A percentile compares a stretch with the other conserved stretches of the same genome.
Conservation (phyloP, 805 yeast genomes). For the Maudiozyma serrabonitensis region DNA sequence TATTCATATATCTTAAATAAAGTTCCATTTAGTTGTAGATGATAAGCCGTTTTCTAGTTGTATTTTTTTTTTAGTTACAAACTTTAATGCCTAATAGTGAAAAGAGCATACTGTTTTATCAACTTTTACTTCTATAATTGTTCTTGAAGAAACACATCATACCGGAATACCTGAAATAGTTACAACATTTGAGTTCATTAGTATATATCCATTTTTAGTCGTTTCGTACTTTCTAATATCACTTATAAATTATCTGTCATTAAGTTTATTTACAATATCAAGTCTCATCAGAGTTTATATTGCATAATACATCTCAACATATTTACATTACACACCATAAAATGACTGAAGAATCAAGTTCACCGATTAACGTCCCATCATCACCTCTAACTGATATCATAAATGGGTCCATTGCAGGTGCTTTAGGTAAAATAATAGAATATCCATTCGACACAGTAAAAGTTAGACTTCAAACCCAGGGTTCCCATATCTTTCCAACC, state of each 20-base stretch:
- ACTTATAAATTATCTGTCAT: too few species aligned
- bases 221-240: not conserved
- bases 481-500: slow-evolving; percentile 44
- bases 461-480: slow-evolving; percentile 76
- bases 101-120: too few species aligned
- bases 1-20: not conserved
- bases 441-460: slow-evolving; percentile 91
- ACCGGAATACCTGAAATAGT: too few species aligned
- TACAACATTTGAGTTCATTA: not conserved
- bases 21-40: too few species aligned
- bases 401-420: slow-evolving; percentile 51
- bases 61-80: too few species aligned
- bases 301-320: not conserved
- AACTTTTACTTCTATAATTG: too few species aligned
- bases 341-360: slow-evolving; percentile 2
- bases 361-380: slow-evolving; percentile 1
- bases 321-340: not conserved
- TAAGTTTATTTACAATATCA: not conserved
- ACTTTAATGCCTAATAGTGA: too few species aligned
- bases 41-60: too few species aligned
- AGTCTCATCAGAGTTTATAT: not conserved
- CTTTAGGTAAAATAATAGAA: slow-evolving; percentile 74
- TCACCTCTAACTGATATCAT: slow-evolving; percentile 28
- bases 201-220: not conserved
- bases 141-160: too few species aligned